phyloP scores from a whole-genome alignment of 495 filamentous ascomycete genomes.

The Hyaloscypha bicolor region DNA sequence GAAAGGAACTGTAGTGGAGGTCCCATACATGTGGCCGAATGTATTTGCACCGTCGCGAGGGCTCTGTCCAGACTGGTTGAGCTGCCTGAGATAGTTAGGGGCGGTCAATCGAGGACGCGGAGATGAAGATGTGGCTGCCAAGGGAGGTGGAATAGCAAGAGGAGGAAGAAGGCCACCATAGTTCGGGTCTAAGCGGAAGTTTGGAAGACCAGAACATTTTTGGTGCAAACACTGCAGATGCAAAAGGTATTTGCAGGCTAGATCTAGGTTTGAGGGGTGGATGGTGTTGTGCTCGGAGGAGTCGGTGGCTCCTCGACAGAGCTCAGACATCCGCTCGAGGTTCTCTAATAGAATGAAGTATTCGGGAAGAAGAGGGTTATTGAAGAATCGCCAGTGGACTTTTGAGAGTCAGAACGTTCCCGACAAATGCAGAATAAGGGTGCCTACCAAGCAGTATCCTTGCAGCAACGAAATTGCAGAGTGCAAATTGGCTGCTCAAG shows the following conservation, averaged over 20 bases:
- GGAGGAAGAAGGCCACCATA: constrained; percentile 11
- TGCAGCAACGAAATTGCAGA: constrained; percentile 44
- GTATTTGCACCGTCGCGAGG: too few species aligned
- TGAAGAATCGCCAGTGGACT: constrained; percentile 35
- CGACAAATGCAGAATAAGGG: neutral
- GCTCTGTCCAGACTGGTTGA: too few species aligned
- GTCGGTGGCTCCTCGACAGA: constrained; percentile 30
- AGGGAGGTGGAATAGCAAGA: constrained; percentile 3
- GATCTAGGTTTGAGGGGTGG: constrained; percentile 20
- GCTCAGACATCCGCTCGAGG: constrained; percentile 37
- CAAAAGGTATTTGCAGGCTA: constrained; percentile 10
- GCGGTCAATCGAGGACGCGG: too few species aligned
- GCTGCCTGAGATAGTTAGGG: too few species aligned
- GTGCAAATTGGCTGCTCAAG: constrained; percentile 42
- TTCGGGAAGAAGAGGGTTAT: constrained; percentile 31
- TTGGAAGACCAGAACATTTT: constrained; percentile 10
- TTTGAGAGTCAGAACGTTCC: constrained; percentile 2
- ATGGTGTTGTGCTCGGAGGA: constrained; percentile 21
- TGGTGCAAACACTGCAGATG: constrained; percentile 12
- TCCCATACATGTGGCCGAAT: too few species aligned
- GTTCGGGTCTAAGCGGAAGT: constrained; percentile 18
- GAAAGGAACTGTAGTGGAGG: neutral
- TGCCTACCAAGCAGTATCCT: constrained; percentile 37
- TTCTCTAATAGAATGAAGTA: constrained; percentile 38
- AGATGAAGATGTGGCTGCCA: too few species aligned